phyloP scores from a whole-genome alignment of 75 land plant genomes.

The Selaginella tamariscina region DNA sequence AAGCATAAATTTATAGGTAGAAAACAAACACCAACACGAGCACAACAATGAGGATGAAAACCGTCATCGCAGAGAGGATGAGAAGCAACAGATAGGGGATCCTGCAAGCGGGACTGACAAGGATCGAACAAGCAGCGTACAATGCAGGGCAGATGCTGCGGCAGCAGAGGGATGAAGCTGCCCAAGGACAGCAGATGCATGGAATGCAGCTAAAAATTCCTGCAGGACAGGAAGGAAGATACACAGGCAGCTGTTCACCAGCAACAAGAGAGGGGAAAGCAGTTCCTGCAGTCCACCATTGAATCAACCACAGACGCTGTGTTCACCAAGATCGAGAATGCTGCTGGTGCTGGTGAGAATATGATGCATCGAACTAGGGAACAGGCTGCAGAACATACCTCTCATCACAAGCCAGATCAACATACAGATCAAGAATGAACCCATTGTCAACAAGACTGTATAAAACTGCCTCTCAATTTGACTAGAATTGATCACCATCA shows the following conservation, averaged over 20 bases:
- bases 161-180: neutral
- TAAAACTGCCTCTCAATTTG: too few relatives aligned
- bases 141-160: neutral
- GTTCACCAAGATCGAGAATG: neutral
- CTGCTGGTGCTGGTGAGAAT: neutral
- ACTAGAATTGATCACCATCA: too few relatives aligned
- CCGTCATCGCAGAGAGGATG: neutral
- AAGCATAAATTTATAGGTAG: too few relatives aligned
- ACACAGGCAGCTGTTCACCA: neutral
- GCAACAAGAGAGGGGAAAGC: neutral
- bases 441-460: too few relatives aligned
- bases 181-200: neutral
- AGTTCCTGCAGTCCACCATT: neutral
- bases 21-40: too few relatives aligned
- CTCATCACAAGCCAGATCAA: too few relatives aligned
- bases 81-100: neutral
- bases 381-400: too few relatives aligned
- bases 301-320: neutral
- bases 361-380: neutral
- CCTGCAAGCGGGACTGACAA: neutral
- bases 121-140: neutral
- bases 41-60: too few relatives aligned
- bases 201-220: neutral
- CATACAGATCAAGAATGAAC: too few relatives aligned
- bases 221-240: neutral